A percentile compares a stretch with the other conserved stretches of the same genome.
These are phyloP conservation scores for Evernia prunastri DNA, from an alignment of 495 filamentous ascomycete species.

Conservation along the genomic window DNA sequence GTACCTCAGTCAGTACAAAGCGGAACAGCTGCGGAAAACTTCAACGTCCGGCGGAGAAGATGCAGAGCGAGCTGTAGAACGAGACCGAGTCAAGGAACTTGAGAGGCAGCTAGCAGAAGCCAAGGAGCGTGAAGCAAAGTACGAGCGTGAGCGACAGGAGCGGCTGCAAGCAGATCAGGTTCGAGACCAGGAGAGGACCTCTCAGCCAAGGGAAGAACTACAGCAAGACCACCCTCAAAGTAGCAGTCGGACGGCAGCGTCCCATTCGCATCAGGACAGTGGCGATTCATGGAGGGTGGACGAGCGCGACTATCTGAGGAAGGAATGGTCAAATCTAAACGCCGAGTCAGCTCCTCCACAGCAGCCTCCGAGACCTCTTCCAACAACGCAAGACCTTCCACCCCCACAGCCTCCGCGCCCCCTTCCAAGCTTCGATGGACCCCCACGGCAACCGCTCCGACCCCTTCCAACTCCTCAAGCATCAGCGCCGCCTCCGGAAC, in stretches of 20 bases:
- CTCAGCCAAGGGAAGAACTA: slow-evolving; percentile 30
- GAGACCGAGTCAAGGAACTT: slow-evolving; percentile 69
- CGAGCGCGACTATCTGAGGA: slow-evolving; percentile 67
- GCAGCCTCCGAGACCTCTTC: slow-evolving; percentile 37
- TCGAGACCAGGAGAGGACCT: slow-evolving; percentile 27
- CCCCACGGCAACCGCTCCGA: slow-evolving; percentile 36
- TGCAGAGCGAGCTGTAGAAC: slow-evolving; percentile 38
- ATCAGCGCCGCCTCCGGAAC: slow-evolving; percentile 9
- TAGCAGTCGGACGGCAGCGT: slow-evolving; percentile 36
- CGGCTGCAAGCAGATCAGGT: slow-evolving; percentile 34
- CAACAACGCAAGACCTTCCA: slow-evolving; percentile 8
- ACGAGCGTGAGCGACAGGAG: slow-evolving; percentile 71
- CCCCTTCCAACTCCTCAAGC: slow-evolving; percentile 32
- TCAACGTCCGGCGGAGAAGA: slow-evolving; percentile 25
- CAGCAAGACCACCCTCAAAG: slow-evolving; percentile 35
- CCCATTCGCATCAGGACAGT: slow-evolving; percentile 36
- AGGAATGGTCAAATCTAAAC: slow-evolving; percentile 58
- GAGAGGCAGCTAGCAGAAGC: slow-evolving; percentile 81
- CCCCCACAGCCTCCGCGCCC: slow-evolving; percentile 20
- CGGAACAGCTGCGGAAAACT: slow-evolving; percentile 33
- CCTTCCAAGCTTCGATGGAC: slow-evolving; percentile 23
- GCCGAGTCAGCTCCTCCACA: slow-evolving; percentile 28
- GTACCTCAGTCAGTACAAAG: slow-evolving; percentile 80
- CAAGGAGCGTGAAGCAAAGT: slow-evolving; percentile 77
- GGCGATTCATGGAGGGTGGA: slow-evolving; percentile 62